These are phyloP conservation scores for Bonia amplexicaulis DNA, from an alignment of 176 grass and related monocot species.

Conservation along the genomic window DNA sequence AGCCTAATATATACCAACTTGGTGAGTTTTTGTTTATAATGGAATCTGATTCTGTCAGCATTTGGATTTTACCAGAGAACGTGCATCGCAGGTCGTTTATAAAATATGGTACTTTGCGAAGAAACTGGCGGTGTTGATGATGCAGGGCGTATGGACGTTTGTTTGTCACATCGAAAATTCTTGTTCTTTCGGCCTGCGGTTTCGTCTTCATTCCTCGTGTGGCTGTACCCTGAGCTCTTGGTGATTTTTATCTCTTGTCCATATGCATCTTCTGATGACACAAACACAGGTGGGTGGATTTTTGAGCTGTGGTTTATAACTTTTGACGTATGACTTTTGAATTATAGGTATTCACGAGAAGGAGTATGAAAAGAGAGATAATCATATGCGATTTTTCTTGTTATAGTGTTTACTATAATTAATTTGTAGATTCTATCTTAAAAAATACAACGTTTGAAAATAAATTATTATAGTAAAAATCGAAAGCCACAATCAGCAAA, in stretches of 20 bases:
- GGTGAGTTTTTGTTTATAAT: neutral
- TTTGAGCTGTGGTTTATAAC: too few relatives aligned
- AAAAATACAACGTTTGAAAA: too few relatives aligned
- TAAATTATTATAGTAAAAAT: too few relatives aligned
- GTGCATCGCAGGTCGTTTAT: neutral
- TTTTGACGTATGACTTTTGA: too few relatives aligned
- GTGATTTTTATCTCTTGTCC: neutral
- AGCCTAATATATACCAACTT: too few relatives aligned
- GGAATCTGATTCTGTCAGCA: neutral
- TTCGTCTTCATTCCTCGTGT: neutral
- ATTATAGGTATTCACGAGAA: too few relatives aligned
- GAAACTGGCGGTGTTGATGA: neutral
- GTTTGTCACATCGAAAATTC: neutral
- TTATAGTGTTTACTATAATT: too few relatives aligned
- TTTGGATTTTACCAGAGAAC: neutral
- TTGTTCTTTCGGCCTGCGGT: neutral
- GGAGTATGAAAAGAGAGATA: too few relatives aligned
- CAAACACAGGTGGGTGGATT: neutral
- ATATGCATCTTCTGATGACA: neutral
- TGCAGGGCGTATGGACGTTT: neutral
- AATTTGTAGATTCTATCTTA: too few relatives aligned
- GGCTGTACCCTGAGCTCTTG: neutral
- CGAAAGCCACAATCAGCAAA: too few relatives aligned
- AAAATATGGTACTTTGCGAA: neutral
- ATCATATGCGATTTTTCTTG: rapidly evolving